These are phyloP conservation scores for Malassezia cuniculi DNA, from an alignment of 1,284 basidiomycete genomes.

Conservation along the genomic window DNA sequence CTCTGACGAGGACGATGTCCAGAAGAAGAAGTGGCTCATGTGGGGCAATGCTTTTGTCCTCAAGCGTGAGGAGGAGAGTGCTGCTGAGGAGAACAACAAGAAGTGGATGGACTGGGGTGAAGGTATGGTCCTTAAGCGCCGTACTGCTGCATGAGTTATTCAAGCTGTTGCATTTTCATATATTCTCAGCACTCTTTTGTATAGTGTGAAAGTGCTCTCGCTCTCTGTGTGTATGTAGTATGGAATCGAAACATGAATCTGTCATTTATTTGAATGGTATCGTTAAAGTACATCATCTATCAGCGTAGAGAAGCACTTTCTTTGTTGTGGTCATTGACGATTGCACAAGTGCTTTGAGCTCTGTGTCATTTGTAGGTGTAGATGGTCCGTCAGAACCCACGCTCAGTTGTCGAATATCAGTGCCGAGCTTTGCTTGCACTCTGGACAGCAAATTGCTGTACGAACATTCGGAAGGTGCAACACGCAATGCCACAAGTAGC, in stretches of 20 bases:
- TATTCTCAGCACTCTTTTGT: too few relatives aligned
- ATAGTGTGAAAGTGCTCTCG: too few relatives aligned
- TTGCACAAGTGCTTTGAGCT: constrained; percentile 4
- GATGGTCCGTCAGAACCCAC: not conserved
- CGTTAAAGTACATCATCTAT: not conserved
- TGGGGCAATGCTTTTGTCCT: too few relatives aligned
- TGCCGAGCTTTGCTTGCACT: constrained; percentile 70
- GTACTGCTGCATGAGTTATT: not conserved
- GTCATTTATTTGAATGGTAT: too few relatives aligned
- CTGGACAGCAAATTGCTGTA: constrained; percentile 76
- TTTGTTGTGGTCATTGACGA: not conserved
- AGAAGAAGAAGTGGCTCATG: too few relatives aligned
- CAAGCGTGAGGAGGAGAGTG: not conserved
- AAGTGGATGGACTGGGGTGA: not conserved
- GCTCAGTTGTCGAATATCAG: constrained; percentile 53
- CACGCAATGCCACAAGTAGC: constrained; percentile 91
- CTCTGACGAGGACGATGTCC: too few relatives aligned
- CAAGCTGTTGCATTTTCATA: too few relatives aligned
- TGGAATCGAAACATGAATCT: too few relatives aligned
- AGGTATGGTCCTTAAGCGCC: not conserved
- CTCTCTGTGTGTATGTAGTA: too few relatives aligned
- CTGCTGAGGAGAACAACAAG: not conserved
- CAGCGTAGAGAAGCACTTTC: constrained; percentile 7
- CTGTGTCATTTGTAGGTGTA: not conserved
- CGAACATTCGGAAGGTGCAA: constrained; percentile 81